Base-by-base conservation (phyloP, 305 asterid species). In the Solanum chacoense region DNA sequence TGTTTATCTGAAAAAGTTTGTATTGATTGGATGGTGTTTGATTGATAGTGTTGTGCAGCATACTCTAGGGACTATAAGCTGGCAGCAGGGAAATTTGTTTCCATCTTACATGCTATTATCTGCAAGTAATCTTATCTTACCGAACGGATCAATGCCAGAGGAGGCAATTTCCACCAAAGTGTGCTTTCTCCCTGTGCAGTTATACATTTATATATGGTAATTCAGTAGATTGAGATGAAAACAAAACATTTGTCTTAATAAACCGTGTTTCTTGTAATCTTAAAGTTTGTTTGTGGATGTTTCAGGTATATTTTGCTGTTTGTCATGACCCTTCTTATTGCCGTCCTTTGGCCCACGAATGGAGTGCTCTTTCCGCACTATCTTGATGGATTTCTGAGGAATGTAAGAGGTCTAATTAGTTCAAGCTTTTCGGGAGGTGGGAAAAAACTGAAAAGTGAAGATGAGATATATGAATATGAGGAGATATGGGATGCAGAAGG, bases 401-500 rank as follows among this genome's bases (percentile, higher is more conserved):
- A 75, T 84, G 72, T 92, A 29, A 91, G 91, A 90, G 91, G 88
- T 80, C 76, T 92, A n/a, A 89, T 90, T 69, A 90, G 91, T 88
- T 87, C 88, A 42, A 90, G 89, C 89, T 91, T 94, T 90, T 90
- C 92, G 31, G 91, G 92, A 63, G 92, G 80, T 69, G 90, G 63
- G 12, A 79, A 88, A 55, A 98, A 98, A 89, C 98, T 93, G 92
- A 98, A 98, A 92, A 94, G 91, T 13, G 99, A 97, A 34, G 99
- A 97, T 75, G 99, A 95, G 79, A 90, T 90, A 67, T 94, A 94
- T 77, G 98, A 98, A 92, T 96, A 96, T 87, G 99, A 98, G 91
- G 97, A 93, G 93, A 88, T 96, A 22, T 98, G 99, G 99, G 99
- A 95, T 91, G 96, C 99, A 11, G 99, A 98, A 92, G 99, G 99